Conservation (phyloP, 2,329 filamentous ascomycete species). For the Cladosporium phlei region DNA sequence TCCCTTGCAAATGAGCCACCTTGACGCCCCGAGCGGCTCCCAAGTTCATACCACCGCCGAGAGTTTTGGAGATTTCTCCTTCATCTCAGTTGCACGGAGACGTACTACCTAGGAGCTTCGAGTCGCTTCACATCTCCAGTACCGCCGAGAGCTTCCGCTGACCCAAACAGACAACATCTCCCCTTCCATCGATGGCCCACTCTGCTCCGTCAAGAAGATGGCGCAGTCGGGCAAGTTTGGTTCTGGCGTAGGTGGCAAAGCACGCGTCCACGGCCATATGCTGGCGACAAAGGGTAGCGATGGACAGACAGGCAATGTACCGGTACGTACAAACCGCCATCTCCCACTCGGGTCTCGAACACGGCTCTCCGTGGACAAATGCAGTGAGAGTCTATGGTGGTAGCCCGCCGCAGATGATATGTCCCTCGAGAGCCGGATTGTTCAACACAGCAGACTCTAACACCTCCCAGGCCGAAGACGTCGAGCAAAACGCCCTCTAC, state of each 20-base stretch:
- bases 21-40: too few relatives aligned
- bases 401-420: too few relatives aligned
- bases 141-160: too few relatives aligned
- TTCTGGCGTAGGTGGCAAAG: slow-evolving; percentile 46
- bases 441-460: too few relatives aligned
- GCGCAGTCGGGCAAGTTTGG: slow-evolving; percentile 44
- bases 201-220: slow-evolving; percentile 47
- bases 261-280: slow-evolving; percentile 41
- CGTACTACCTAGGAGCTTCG: too few relatives aligned
- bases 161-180: slow-evolving; percentile 47
- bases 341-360: slow-evolving; percentile 39
- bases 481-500: slow-evolving; percentile 63
- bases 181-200: slow-evolving; percentile 60
- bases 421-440: too few relatives aligned
- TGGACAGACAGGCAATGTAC: slow-evolving; percentile 27
- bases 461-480: slow-evolving; percentile 49
- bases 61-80: too few relatives aligned
- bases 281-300: slow-evolving; percentile 42
- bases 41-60: too few relatives aligned
- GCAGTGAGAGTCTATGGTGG: too few relatives aligned
- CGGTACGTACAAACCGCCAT: slow-evolving; percentile 22
- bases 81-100: too few relatives aligned
- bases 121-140: too few relatives aligned
- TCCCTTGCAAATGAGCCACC: not conserved
- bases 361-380: too few relatives aligned